A percentile compares a stretch with the other conserved stretches of the same genome.
Conservation (phyloP, 345 rosid genomes). For the Anacardium occidentale region DNA sequence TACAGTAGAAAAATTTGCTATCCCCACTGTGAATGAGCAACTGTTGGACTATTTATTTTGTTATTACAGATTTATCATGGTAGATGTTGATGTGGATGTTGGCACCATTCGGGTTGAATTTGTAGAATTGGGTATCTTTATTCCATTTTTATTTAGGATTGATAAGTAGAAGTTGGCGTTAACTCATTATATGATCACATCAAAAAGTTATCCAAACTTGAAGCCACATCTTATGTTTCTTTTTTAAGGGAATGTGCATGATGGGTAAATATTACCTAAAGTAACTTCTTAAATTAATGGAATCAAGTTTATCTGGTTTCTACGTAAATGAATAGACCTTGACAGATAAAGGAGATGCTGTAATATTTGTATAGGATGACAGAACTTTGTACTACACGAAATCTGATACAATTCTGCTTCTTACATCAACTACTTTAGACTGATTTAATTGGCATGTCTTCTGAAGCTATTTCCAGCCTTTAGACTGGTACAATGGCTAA, state of each 20-base stretch:
- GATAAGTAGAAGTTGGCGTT: not conserved
- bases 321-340: no score
- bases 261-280: no score
- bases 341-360: no score
- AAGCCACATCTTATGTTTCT: not conserved
- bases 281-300: no score
- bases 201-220: not conserved
- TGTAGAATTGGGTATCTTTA: not conserved
- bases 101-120: not conserved
- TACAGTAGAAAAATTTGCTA: slow-evolving; percentile 16
- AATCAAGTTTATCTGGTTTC: no score
- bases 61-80: not conserved
- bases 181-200: not conserved
- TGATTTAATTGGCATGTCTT: no score
- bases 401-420: no score
- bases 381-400: no score
- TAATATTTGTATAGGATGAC: no score
- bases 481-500: no score
- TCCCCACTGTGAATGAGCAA: not conserved
- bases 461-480: no score
- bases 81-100: not conserved
- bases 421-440: no score
- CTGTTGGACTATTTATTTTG: not conserved
- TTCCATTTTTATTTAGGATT: not conserved
- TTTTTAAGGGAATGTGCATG: not conserved